Evolutionary conservation across 768 basidiomycete species (phyloP).

Genomic region (Chalciporus pseudorubinellus): DNA sequence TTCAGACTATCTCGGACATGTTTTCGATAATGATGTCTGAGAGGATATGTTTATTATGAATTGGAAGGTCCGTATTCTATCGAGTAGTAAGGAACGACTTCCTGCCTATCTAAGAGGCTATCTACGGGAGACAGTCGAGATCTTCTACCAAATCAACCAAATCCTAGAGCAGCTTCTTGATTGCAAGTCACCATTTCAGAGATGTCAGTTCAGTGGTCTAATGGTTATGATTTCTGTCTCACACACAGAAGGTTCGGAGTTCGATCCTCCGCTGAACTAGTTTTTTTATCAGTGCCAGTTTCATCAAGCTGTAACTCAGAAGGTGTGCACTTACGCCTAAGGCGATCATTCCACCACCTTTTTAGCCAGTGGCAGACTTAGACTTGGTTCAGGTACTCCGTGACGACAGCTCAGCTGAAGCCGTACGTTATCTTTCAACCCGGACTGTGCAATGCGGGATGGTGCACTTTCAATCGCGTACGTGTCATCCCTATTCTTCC

Average conservation of each 20-base stretch:
- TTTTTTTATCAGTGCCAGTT: constrained; percentile 18
- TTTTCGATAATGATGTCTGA: too few relatives aligned
- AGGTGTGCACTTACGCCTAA: background rate
- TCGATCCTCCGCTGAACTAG: constrained; percentile 37
- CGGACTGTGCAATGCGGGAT: constrained; percentile 23
- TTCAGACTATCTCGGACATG: too few relatives aligned
- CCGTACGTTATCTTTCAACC: too few relatives aligned
- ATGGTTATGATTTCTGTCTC: constrained; percentile 40
- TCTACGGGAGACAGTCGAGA: too few relatives aligned
- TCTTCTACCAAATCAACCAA: too few relatives aligned
- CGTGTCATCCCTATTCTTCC: background rate
- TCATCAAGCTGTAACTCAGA: background rate
- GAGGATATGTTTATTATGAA: too few relatives aligned
- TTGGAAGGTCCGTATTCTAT: too few relatives aligned
- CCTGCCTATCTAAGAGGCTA: too few relatives aligned
- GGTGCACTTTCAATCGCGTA: constrained; percentile 31
- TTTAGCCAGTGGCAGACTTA: background rate
- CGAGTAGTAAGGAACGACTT: too few relatives aligned
- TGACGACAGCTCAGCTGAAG: background rate
- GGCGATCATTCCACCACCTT: background rate
- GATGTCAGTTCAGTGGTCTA: constrained; percentile 36
- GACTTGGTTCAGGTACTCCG: too few relatives aligned
- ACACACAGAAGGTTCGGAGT: constrained; percentile 38
- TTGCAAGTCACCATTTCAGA: too few relatives aligned
- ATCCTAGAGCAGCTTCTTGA: too few relatives aligned